These are phyloP conservation scores for Urochloa ruziziensis DNA, from an alignment of 176 grass and related monocot species.

Conservation along the genomic window DNA sequence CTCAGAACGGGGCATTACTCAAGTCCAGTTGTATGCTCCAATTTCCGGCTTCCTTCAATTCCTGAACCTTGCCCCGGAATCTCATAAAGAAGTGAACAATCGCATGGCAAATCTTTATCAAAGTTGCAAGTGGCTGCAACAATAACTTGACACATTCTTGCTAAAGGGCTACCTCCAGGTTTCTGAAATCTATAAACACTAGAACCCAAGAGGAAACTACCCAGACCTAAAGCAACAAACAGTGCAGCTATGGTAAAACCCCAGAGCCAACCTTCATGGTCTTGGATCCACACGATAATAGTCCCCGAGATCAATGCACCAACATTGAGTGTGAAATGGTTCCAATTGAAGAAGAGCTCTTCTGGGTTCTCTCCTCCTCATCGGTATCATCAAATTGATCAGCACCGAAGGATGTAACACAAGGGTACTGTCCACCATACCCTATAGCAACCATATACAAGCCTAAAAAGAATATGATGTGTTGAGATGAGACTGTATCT, in stretches of 20 bases:
- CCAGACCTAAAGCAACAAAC: conserved; percentile 56
- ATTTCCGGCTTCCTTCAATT: conserved; percentile 52
- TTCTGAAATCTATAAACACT: conserved; percentile 81
- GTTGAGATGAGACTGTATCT: conserved; percentile 44
- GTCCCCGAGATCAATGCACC: conserved; percentile 65
- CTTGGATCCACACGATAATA: conserved; percentile 76
- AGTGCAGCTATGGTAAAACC: conserved; percentile 61
- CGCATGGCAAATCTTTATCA: conserved; percentile 48
- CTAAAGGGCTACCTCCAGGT: conserved; percentile 75
- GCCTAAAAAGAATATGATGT: conserved; percentile 57
- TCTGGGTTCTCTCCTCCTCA: conserved; percentile 51
- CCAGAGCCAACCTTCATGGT: conserved; percentile 71
- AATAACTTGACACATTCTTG: conserved; percentile 67
- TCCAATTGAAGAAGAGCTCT: conserved; percentile 83
- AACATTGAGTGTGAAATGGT: conserved; percentile 62
- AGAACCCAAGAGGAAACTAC: conserved; percentile 62
- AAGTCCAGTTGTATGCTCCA: conserved; percentile 48
- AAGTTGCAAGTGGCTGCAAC: conserved; percentile 55
- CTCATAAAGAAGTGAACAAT: conserved; percentile 76
- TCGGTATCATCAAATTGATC: conserved; percentile 91
- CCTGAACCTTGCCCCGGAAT: conserved; percentile 48
- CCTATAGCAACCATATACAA: conserved; percentile 84
- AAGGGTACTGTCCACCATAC: conserved; percentile 63
- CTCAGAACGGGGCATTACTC: conserved; percentile 28
- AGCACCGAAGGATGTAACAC: conserved; percentile 74